Conservation (phyloP, 257 asterid species). For the Oldenlandia corymbosa region DNA sequence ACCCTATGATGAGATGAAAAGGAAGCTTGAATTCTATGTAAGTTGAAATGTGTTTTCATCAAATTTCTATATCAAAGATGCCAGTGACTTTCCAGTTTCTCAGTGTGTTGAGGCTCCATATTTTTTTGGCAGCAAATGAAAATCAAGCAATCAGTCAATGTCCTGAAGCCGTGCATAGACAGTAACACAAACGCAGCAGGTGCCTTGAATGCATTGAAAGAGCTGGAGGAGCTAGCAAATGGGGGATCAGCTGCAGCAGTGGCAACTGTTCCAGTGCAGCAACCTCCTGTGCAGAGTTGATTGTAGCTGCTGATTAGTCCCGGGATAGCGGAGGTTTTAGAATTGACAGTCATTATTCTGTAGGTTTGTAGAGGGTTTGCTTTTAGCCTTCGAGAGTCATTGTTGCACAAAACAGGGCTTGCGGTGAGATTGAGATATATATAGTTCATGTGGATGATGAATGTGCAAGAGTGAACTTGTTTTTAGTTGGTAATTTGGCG, state of each 20-base stretch:
- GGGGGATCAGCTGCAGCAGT: constrained; percentile 13
- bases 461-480: constrained; percentile 7
- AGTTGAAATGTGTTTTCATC: constrained; percentile 19
- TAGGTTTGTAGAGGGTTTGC: constrained; percentile 5
- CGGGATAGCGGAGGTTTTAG: constrained; percentile 8
- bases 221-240: constrained; percentile 50
- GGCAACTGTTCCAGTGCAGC: constrained; percentile 10
- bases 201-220: constrained; percentile 42
- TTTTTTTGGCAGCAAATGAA: constrained; percentile 45
- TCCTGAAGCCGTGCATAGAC: constrained; percentile 49
- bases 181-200: constrained; percentile 29
- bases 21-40: constrained; percentile 51
- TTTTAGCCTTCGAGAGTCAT: neutral
- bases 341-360: constrained; percentile 8
- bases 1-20: constrained; percentile 47
- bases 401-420: constrained; percentile 10
- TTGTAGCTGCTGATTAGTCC: constrained; percentile 9
- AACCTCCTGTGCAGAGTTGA: constrained; percentile 10
- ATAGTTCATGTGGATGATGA: constrained; percentile 7
- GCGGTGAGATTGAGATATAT: neutral
- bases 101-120: neutral
- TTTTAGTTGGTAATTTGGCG: constrained; percentile 6
- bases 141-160: constrained; percentile 36
- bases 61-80: neutral
- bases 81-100: neutral